Evolutionary conservation across 495 filamentous ascomycete species (phyloP), one percentile per base, ranked within the genome.

Genomic region (Penicillium pancosmium): DNA sequence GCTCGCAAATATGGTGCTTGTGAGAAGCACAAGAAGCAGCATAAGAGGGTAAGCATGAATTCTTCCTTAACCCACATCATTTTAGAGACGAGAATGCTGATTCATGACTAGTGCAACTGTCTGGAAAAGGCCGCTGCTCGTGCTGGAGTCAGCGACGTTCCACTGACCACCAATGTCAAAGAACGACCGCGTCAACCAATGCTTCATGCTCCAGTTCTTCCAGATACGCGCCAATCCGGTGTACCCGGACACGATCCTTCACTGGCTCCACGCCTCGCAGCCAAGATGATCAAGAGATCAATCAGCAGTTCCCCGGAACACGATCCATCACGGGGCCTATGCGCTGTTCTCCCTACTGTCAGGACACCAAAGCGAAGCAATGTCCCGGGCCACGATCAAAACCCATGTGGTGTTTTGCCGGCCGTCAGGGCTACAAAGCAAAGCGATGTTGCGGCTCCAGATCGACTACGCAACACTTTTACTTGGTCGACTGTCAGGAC

Each of bases 1-100:
- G 76, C 68, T 56, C 70, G 77, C 2, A 78, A 77, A 38, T 70
- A 78, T 44, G 77, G 77, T 6, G 77, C 75, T 36, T 80, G 77
- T 49, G 72, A 78, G 56, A 80, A 80, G 59, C 77, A 80, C 61
- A 71, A 73, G 60, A 80, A 78, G 56, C 77, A 78, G 59, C 77
- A 80, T 41, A 80, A 80, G 59, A 65, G 76, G 54, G 77, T 80
- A 68, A 70, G 74, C 54, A 19, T 38, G 21, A 13, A 11, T 3
- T n/a, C 44, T 19, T 27, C 18, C 59, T 50, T 50, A 10, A 43
- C 23, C 18, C 2, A 43, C 31, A 13, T 31, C 38, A 38, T 25
- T 35, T 27, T 49, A 12, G 52, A n/a, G 16, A 43, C 12, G n/a
- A 54, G 7, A 43, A 31, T 55, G 52, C 70, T 78, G 59, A 78